Conservation (phyloP, 768 basidiomycete genomes). For the Rickenella mellea region DNA sequence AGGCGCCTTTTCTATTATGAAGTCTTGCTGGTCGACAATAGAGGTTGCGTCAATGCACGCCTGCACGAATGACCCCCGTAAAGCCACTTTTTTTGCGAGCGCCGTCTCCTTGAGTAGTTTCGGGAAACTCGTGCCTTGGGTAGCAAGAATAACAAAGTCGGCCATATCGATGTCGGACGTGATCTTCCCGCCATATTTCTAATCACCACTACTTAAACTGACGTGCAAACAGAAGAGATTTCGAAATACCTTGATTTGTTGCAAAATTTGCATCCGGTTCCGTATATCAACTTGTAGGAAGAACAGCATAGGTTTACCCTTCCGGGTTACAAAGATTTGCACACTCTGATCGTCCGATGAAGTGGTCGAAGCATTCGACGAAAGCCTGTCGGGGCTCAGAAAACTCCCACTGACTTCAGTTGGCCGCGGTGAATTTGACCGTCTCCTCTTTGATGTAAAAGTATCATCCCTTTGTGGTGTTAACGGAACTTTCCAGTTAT, state of each 20-base stretch:
- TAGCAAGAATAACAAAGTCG: conserved; percentile 50
- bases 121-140: conserved; percentile 39
- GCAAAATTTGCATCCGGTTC: conserved; percentile 39
- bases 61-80: conserved; percentile 42
- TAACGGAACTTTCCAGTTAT: conserved; percentile 8
- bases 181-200: conserved; percentile 65
- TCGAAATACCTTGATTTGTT: conserved; percentile 48
- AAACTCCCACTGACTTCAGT: not conserved
- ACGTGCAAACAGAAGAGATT: not conserved
- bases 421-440: conserved; percentile 2
- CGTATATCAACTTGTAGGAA: conserved; percentile 63
- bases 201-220: conserved; percentile 3
- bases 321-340: too few relatives aligned
- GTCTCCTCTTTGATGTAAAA: conserved; percentile 1
- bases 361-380: too few relatives aligned
- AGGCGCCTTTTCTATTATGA: conserved; percentile 27
- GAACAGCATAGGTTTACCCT: conserved; percentile 40
- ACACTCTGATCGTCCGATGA: too few relatives aligned
- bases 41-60: conserved; percentile 37
- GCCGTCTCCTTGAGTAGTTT: conserved; percentile 31
- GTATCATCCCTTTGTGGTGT: conserved; percentile 4
- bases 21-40: conserved; percentile 36
- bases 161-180: conserved; percentile 42
- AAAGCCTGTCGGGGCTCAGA: too few relatives aligned
- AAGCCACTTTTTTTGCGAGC: conserved; percentile 30